A percentile compares a stretch with the other conserved stretches of the same genome.
phyloP scores from a whole-genome alignment of 2,329 filamentous ascomycete genomes.

The Dactylellina leptospora region DNA sequence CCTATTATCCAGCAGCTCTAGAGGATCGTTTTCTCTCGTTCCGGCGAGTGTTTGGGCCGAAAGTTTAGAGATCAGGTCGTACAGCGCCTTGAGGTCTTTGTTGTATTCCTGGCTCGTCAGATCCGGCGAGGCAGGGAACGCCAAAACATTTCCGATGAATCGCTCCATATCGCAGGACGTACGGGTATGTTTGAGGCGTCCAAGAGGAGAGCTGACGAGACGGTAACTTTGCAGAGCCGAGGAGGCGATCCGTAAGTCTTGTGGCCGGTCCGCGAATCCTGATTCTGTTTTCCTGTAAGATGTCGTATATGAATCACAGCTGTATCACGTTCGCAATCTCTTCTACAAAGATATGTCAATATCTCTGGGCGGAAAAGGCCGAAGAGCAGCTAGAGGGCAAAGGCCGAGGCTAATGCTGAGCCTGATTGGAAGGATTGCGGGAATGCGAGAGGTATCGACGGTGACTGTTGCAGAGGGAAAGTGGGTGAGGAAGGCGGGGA shows the following conservation, averaged over 20 bases:
- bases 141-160: constrained; percentile 55
- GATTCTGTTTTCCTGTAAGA: neutral
- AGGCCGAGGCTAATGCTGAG: no score
- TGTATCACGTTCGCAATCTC: no score
- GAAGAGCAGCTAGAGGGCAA: no score
- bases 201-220: neutral
- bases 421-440: no score
- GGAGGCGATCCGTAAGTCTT: neutral
- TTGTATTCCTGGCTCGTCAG: constrained; percentile 54
- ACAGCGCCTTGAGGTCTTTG: constrained; percentile 54
- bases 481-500: no score
- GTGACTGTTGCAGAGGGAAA: no score
- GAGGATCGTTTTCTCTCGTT: constrained; percentile 54
- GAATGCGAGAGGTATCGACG: no score
- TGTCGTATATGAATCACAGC: neutral
- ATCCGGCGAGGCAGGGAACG: constrained; percentile 54
- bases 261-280: constrained; percentile 1
- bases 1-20: constrained; percentile 56
- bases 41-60: constrained; percentile 53
- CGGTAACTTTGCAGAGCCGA: neutral
- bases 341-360: no score
- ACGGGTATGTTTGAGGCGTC: constrained; percentile 16
- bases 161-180: constrained; percentile 55
- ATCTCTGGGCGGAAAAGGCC: no score
- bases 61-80: constrained; percentile 54